Percentiles rank a stretch among this genome's conserved stretches.
phyloP scores from a whole-genome alignment of 768 basidiomycete species.

The Suillus weaverae region DNA sequence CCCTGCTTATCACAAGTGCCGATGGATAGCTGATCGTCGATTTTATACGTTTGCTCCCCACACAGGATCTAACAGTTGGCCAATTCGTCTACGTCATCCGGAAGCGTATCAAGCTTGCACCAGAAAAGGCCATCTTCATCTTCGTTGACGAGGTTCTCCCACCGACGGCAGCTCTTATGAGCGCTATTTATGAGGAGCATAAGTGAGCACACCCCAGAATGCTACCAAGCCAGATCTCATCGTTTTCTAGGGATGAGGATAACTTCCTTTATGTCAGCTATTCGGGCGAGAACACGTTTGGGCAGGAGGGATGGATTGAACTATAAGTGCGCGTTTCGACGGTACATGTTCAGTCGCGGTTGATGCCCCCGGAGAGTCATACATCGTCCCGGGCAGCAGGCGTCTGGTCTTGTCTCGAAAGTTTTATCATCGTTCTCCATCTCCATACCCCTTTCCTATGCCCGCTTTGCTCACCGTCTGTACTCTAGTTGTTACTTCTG shows the following conservation, averaged over 20 bases:
- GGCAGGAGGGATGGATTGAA: constrained; percentile 39
- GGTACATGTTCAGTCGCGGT: constrained; percentile 13
- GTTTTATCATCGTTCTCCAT: constrained; percentile 15
- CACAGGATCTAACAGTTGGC: constrained; percentile 91
- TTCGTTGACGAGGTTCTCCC: constrained; percentile 99
- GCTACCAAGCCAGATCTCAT: constrained; percentile 26
- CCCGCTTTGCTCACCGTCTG: constrained; percentile 25
- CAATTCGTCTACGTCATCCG: constrained; percentile 99
- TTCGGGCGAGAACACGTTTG: constrained; percentile 98
- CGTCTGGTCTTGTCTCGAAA: constrained; percentile 11
- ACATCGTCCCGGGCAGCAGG: constrained; percentile 30
- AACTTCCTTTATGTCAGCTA: constrained; percentile 99
- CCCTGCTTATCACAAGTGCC: constrained; percentile 1
- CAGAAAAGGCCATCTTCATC: constrained; percentile 99
- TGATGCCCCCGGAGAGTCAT: constrained; percentile 23
- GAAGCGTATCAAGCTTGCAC: constrained; percentile 99
- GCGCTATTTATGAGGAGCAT: constrained; percentile 99
- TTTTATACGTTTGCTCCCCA: constrained; percentile 3
- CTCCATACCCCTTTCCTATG: constrained; percentile 26
- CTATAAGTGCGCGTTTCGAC: constrained; percentile 26
- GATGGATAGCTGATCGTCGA: constrained; percentile 29
- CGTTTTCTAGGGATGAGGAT: constrained; percentile 83
- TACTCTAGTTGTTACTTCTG: constrained; percentile 27
- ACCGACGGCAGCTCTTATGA: constrained; percentile 97
- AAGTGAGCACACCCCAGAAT: constrained; percentile 61